These are phyloP conservation scores for Hypericum perforatum DNA, from an alignment of 345 rosid species.

Conservation along the genomic window DNA sequence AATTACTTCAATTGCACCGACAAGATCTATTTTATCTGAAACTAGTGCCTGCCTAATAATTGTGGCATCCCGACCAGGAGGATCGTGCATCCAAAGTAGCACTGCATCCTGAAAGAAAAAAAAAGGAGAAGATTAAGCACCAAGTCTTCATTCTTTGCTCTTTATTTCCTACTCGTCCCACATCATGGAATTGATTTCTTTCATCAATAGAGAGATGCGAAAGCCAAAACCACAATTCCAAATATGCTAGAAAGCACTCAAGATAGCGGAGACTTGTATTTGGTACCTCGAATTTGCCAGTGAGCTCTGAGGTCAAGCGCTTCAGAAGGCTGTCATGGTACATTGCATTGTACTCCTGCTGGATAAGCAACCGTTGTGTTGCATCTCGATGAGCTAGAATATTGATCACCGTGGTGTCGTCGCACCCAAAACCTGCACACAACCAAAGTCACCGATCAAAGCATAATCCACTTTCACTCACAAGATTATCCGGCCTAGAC, in stretches of 20 bases:
- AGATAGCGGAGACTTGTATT: no score
- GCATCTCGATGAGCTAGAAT: constrained; percentile 64
- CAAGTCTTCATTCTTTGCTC: no score
- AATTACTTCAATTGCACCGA: constrained; percentile 50
- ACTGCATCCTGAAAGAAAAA: constrained; percentile 38
- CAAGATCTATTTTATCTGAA: constrained; percentile 1
- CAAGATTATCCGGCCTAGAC: neutral
- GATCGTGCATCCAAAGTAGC: constrained; percentile 60
- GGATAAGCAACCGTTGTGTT: constrained; percentile 44
- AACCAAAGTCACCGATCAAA: neutral
- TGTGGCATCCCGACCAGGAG: constrained; percentile 54
- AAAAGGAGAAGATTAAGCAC: neutral
- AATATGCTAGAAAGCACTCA: no score
- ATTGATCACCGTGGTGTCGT: constrained; percentile 36
- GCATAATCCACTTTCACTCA: neutral
- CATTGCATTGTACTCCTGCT: constrained; percentile 39
- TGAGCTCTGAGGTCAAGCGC: constrained; percentile 50
- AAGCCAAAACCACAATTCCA: no score
- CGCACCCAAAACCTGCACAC: constrained; percentile 48
- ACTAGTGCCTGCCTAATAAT: constrained; percentile 30
- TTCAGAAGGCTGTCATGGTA: constrained; percentile 35
- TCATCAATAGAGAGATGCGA: no score
- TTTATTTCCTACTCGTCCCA: no score
- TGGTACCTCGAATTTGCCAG: constrained; percentile 50
- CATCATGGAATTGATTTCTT: no score